Conservation (phyloP, 768 basidiomycete species). For the Austroboletus eburneus region DNA sequence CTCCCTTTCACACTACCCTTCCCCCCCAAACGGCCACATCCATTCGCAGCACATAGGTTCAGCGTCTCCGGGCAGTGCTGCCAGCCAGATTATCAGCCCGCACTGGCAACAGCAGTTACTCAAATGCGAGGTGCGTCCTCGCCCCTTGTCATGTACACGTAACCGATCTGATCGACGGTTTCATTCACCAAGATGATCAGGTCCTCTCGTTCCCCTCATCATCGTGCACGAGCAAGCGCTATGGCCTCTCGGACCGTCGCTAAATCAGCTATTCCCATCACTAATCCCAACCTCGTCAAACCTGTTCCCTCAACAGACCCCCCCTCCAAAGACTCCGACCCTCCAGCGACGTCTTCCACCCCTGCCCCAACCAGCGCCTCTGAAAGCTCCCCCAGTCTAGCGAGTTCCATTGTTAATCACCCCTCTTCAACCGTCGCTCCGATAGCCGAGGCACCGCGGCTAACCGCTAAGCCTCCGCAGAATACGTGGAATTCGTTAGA, state of each 20-base stretch:
- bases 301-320: conserved; percentile 31
- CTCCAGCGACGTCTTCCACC: conserved; percentile 26
- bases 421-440: conserved; percentile 78
- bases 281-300: conserved; percentile 77
- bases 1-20: conserved; percentile 73
- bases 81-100: conserved; percentile 63
- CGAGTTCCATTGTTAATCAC: conserved; percentile 44
- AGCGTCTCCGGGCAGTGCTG: conserved; percentile 52
- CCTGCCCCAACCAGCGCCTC: conserved; percentile 29
- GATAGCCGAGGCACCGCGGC: conserved; percentile 60
- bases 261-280: conserved; percentile 87
- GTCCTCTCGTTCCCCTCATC: conserved; percentile 83
- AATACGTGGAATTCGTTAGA: conserved; percentile 90
- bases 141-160: conserved; percentile 13
- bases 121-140: conserved; percentile 78
- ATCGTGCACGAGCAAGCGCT: conserved; percentile 92
- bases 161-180: conserved; percentile 17
- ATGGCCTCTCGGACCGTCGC: conserved; percentile 85
- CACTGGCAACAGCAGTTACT: conserved; percentile 94
- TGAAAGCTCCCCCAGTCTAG: conserved; percentile 34
- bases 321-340: conserved; percentile 27
- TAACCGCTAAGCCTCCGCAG: conserved; percentile 62
- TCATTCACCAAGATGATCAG: conserved; percentile 64
- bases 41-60: conserved; percentile 56
- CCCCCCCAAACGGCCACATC: conserved; percentile 68